Percentiles rank a stretch among this genome's conserved stretches.
phyloP scores from a whole-genome alignment of 2,329 filamentous ascomycete genomes.

The Fusarium avenaceum region DNA sequence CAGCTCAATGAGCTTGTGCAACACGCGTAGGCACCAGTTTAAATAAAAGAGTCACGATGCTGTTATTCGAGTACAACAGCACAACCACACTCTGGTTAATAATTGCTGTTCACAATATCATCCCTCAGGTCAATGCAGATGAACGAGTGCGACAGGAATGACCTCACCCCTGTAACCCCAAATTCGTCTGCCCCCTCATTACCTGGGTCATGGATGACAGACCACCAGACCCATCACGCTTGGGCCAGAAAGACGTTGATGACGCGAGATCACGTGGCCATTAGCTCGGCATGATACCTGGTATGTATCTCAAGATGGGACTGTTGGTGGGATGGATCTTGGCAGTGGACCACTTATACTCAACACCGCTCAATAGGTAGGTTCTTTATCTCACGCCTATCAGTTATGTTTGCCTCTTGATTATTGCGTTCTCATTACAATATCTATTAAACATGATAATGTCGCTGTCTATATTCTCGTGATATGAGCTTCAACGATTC shows the following conservation, averaged over 20 bases:
- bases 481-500: background rate
- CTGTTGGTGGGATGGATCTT: background rate
- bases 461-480: background rate
- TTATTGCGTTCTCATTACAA: too few relatives aligned
- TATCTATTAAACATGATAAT: background rate
- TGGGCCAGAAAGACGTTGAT: slow-evolving; percentile 44
- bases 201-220: slow-evolving; percentile 16
- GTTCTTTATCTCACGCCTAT: background rate
- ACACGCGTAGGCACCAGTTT: slow-evolving; percentile 21
- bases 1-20: slow-evolving; percentile 13
- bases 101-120: slow-evolving; percentile 1
- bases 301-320: background rate
- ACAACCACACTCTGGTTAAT: background rate
- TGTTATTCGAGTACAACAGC: slow-evolving; percentile 7
- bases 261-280: slow-evolving; percentile 55
- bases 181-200: slow-evolving; percentile 33
- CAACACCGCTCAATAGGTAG: background rate
- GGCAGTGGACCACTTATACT: background rate
- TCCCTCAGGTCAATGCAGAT: slow-evolving; percentile 7
- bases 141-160: slow-evolving; percentile 22
- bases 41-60: slow-evolving; percentile 1
- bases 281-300: slow-evolving; percentile 13
- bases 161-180: slow-evolving; percentile 36
- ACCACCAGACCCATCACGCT: slow-evolving; percentile 37
- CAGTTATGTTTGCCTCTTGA: background rate